Evolutionary conservation across 2,329 filamentous ascomycete species (phyloP).

Genomic region (Aspergillaceae sp.): DNA sequence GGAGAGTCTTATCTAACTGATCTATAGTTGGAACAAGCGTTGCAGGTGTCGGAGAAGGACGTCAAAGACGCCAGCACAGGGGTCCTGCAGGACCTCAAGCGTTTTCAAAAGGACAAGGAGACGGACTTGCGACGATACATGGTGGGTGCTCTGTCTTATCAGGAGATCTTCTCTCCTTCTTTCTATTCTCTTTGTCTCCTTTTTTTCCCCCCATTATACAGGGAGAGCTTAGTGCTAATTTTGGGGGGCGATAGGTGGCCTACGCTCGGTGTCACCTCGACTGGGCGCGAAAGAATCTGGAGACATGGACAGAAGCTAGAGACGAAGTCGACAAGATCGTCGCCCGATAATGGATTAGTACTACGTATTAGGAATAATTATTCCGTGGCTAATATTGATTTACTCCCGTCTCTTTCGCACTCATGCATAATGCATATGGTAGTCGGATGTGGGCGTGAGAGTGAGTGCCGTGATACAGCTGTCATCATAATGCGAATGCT

Average conservation of each 20-base stretch:
- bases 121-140: conserved; percentile 89
- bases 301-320: conserved; percentile 86
- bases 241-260: conserved; percentile 53
- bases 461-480: too few relatives aligned
- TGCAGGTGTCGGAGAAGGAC: conserved; percentile 79
- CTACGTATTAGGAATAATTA: too few relatives aligned
- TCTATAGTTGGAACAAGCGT: conserved; percentile 74
- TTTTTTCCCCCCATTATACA: too few relatives aligned
- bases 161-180: neutral
- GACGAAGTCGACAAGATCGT: conserved; percentile 81
- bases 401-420: too few relatives aligned
- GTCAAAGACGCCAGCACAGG: conserved; percentile 87
- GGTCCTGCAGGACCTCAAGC: conserved; percentile 78
- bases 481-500: neutral
- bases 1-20: conserved; percentile 3
- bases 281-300: conserved; percentile 85
- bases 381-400: too few relatives aligned
- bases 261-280: conserved; percentile 90
- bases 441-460: too few relatives aligned
- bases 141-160: conserved; percentile 46
- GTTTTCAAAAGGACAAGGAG: conserved; percentile 94
- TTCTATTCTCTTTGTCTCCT: too few relatives aligned
- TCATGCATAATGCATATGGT: too few relatives aligned
- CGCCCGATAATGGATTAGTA: conserved; percentile 19
- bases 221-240: conserved; percentile 3